Percentiles rank a stretch among this genome's conserved stretches.
phyloP scores from a whole-genome alignment of 1,284 basidiomycete species.

The Rhodotorula sp. region DNA sequence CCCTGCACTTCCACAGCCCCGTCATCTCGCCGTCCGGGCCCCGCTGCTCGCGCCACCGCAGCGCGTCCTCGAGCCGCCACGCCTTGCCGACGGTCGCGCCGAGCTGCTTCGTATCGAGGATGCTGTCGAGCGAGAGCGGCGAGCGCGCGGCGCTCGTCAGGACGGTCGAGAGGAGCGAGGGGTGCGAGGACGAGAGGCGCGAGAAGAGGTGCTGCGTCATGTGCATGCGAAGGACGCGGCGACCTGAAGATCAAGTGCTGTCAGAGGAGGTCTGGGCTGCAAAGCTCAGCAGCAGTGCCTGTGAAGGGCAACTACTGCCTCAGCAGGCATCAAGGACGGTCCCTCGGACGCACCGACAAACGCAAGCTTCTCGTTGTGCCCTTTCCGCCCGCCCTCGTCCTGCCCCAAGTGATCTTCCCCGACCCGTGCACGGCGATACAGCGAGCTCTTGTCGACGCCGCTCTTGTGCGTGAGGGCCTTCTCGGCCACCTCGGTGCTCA shows the following conservation, averaged over 20 bases:
- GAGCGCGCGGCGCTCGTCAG: constrained; percentile 16
- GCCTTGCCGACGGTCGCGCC: constrained; percentile 33
- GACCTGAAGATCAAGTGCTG: constrained; percentile 7
- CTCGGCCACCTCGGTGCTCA: constrained; percentile 12
- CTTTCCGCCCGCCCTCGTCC: background rate
- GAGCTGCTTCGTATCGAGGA: constrained; percentile 37
- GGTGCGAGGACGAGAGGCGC: constrained; percentile 17
- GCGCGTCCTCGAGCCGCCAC: constrained; percentile 27
- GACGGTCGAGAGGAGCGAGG: constrained; percentile 16
- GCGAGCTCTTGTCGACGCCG: constrained; percentile 25
- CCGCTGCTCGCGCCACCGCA: constrained; percentile 36
- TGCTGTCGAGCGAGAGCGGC: constrained; percentile 19
- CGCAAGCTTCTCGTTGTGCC: constrained; percentile 36
- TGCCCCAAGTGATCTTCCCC: background rate
- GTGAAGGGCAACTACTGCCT: too few species aligned
- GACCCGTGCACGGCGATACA: background rate
- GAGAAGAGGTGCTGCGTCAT: constrained; percentile 19
- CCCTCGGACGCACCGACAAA: constrained; percentile 28
- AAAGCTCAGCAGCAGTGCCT: background rate
- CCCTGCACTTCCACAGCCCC: constrained; percentile 39
- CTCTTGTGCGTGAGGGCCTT: constrained; percentile 37
- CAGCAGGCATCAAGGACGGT: background rate
- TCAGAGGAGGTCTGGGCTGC: background rate
- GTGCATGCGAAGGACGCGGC: constrained; percentile 34
- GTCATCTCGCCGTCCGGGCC: constrained; percentile 28